Evolutionary conservation across 148 eudicot species (phyloP).

Genomic region (Rhododendron molle): DNA sequence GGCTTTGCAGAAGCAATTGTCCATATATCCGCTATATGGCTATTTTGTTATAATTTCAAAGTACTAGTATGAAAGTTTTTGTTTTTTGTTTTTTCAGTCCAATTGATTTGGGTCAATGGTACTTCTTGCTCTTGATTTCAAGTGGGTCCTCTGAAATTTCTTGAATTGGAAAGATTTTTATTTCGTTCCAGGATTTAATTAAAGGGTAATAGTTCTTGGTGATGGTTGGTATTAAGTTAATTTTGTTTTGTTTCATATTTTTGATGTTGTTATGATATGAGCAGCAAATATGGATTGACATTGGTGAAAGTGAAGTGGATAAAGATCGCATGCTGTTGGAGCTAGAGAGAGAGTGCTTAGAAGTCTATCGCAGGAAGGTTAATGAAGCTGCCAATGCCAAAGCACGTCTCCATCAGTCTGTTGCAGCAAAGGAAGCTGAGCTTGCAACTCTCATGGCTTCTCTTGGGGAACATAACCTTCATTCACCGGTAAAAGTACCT

Average conservation of each 20-base stretch:
- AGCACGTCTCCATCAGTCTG: slow-evolving; percentile 53
- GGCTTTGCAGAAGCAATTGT: background rate
- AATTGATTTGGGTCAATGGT: background rate
- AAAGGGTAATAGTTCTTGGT: background rate
- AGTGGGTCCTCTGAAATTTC: background rate
- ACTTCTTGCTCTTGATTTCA: background rate
- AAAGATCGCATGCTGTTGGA: slow-evolving; percentile 60
- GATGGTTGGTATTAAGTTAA: background rate
- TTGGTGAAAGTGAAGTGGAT: slow-evolving; percentile 60
- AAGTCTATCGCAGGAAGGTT: slow-evolving; percentile 58
- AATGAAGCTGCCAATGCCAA: slow-evolving; percentile 61
- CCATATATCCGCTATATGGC: background rate
- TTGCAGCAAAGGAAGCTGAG: slow-evolving; percentile 65
- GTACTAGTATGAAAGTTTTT: background rate
- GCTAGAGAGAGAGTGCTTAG: slow-evolving; percentile 57
- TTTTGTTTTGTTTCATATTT: slow-evolving; percentile 14
- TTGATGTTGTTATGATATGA: slow-evolving; percentile 7
- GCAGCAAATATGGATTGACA: slow-evolving; percentile 71
- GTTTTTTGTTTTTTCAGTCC: background rate
- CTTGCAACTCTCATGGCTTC: slow-evolving; percentile 64
- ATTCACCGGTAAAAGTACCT: slow-evolving; percentile 39
- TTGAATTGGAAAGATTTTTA: background rate
- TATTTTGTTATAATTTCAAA: background rate
- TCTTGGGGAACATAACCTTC: slow-evolving; percentile 49
- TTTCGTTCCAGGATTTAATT: background rate